phyloP scores from a whole-genome alignment of 768 basidiomycete species.

The Trametes coccinea region DNA sequence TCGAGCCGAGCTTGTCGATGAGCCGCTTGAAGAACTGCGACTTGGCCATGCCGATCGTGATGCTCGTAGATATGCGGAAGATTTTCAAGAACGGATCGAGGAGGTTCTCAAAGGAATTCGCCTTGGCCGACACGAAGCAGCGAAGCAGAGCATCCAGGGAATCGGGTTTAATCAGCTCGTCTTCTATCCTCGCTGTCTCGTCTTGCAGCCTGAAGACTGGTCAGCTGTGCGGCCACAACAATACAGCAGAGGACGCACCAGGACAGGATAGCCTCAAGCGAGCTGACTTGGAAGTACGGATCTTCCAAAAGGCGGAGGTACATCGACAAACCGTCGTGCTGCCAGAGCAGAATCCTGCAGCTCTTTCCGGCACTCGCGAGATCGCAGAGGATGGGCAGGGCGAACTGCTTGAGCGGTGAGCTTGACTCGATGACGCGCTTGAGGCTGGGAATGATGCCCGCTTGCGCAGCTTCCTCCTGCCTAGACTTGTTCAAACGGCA shows the following conservation, averaged over 20 bases:
- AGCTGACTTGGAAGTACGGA: slow-evolving; percentile 90
- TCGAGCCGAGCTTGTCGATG: slow-evolving; percentile 73
- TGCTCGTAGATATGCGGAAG: slow-evolving; percentile 69
- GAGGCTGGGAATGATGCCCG: slow-evolving; percentile 90
- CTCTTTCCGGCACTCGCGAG: slow-evolving; percentile 94
- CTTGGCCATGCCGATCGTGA: slow-evolving; percentile 78
- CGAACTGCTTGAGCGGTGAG: slow-evolving; percentile 96
- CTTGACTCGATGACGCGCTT: slow-evolving; percentile 85
- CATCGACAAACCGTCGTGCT: slow-evolving; percentile 84
- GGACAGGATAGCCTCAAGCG: slow-evolving; percentile 84
- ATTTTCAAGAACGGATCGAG: slow-evolving; percentile 94
- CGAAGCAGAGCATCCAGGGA: slow-evolving; percentile 69
- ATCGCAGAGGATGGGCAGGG: slow-evolving; percentile 94
- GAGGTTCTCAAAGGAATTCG: slow-evolving; percentile 88
- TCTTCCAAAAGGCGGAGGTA: slow-evolving; percentile 80
- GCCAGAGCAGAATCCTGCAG: slow-evolving; percentile 87
- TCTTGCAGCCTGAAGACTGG: slow-evolving; percentile 82
- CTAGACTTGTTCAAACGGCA: slow-evolving; percentile 92
- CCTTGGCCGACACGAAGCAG: slow-evolving; percentile 83
- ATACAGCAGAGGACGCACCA: slow-evolving; percentile 55
- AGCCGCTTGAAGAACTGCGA: slow-evolving; percentile 87
- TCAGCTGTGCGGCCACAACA: neutral
- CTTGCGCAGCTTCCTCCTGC: slow-evolving; percentile 96
- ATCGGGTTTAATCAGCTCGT: slow-evolving; percentile 69
- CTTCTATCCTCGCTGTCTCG: slow-evolving; percentile 92